These are phyloP conservation scores for Dothideomycetidae sp. DNA, from an alignment of 2,329 filamentous ascomycete genomes.

Conservation along the genomic window DNA sequence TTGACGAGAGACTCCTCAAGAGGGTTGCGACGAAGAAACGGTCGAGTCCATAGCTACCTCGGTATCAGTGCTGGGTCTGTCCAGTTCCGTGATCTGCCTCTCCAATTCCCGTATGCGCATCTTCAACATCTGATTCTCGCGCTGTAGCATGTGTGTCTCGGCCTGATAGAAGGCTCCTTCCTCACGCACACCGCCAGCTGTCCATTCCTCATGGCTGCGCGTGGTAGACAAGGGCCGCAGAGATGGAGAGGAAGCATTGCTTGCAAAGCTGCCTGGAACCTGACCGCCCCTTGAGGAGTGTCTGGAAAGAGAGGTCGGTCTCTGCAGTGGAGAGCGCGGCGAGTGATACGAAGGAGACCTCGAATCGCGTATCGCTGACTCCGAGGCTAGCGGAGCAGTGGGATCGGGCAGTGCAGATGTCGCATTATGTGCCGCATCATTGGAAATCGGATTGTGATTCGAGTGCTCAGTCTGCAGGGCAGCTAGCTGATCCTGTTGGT, in stretches of 20 bases:
- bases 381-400: conserved; percentile 18
- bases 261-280: conserved; percentile 20
- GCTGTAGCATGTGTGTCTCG: conserved; percentile 61
- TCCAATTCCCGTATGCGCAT: conserved; percentile 57
- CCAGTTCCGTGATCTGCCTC: conserved; percentile 12
- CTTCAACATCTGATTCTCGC: conserved; percentile 73
- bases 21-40: neutral
- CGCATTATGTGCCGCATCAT: conserved; percentile 12
- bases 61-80: conserved; percentile 1
- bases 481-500: conserved; percentile 57
- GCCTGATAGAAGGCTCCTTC: conserved; percentile 70
- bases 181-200: conserved; percentile 47
- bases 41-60: neutral
- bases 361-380: conserved; percentile 1
- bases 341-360: conserved; percentile 11
- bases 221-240: conserved; percentile 42
- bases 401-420: conserved; percentile 20
- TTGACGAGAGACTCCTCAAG: too few species aligned
- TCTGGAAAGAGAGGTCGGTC: conserved; percentile 26
- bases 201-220: conserved; percentile 41
- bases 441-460: conserved; percentile 29
- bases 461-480: conserved; percentile 33
- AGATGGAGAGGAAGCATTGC: conserved; percentile 29
- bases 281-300: conserved; percentile 28
- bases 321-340: conserved; percentile 16